These are phyloP conservation scores for Grosmannia clavigera DNA, from an alignment of 2,329 filamentous ascomycete species.

Conservation along the genomic window DNA sequence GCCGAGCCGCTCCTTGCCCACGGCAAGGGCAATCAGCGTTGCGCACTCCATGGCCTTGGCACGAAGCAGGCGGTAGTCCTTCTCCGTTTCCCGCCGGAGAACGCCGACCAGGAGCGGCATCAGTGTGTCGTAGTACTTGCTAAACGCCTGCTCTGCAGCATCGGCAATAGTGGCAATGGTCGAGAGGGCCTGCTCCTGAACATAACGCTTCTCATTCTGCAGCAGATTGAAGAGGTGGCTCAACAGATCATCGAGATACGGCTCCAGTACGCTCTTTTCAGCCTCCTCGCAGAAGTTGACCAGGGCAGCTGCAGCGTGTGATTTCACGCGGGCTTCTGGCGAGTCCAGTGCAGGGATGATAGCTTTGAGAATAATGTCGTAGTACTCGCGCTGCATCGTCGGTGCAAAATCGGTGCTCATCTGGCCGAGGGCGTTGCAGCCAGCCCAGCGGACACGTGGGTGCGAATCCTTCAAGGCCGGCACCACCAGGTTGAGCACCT, in stretches of 20 bases:
- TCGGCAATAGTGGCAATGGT: constrained; percentile 99
- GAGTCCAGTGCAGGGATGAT: constrained; percentile 89
- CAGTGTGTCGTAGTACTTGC: constrained; percentile 86
- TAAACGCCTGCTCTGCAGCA: constrained; percentile 87
- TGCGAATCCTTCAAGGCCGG: constrained; percentile 83
- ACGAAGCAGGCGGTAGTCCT: constrained; percentile 79
- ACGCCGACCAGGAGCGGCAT: constrained; percentile 94
- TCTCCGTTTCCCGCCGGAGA: constrained; percentile 77
- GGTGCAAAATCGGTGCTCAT: constrained; percentile 99
- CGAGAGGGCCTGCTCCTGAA: constrained; percentile 93
- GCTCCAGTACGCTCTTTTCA: constrained; percentile 80
- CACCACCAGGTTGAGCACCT: constrained; percentile 89
- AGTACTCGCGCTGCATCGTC: constrained; percentile 95
- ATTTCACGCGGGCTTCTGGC: constrained; percentile 85
- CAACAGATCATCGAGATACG: constrained; percentile 81
- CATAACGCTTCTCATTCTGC: constrained; percentile 85
- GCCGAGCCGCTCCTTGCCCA: constrained; percentile 86
- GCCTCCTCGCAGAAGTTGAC: constrained; percentile 99
- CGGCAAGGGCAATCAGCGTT: constrained; percentile 86
- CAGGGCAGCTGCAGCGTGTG: constrained; percentile 90
- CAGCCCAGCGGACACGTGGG: constrained; percentile 90
- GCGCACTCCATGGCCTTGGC: constrained; percentile 99
- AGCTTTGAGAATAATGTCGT: constrained; percentile 72
- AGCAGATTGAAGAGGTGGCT: constrained; percentile 77
- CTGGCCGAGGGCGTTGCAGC: constrained; percentile 95